Base-by-base conservation (phyloP, 352 stramenopile species). In the Phytopythium sindhum region DNA sequence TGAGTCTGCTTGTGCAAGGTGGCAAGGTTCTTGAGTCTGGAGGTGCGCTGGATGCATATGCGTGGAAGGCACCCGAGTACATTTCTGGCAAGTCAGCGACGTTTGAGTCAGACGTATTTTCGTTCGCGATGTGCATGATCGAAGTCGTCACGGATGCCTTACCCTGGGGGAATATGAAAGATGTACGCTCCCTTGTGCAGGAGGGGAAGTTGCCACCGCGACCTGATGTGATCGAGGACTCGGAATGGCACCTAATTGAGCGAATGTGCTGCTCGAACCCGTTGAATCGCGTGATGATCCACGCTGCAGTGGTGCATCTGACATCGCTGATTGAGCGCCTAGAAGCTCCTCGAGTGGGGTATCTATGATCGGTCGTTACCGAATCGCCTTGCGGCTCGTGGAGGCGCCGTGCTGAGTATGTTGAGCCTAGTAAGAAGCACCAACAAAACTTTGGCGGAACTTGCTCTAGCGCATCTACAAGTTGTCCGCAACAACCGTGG, bases 101-200 rank as follows among this genome's bases (percentile, higher is more conserved):
- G 0, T 67, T 65, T 26, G 67, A 61, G 31, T 78, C 72, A 26
- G 77, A 80, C 44, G 65, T 82, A 7, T 80, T 75, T 28, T 68
- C 61, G 9, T 73, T 82, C 17, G 72, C 63, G 5, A 82, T 82
- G 74, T 77, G 69, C 28, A 72, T 72, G 4, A 8, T 35, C 31
- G 31, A 35, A 8, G 31, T 35, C 31, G 31, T 78, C 5, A 78
- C 54, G 50, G 64, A 59, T 2, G 47, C 67, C 4, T 26, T 68
- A 33, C 74, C 72, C 0, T 80, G 67, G 69, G 59, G 63, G 0
- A 50, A 26, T 3, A 6, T 5, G 14, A 4, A 50, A 6, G 2
- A 11, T 12, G n/a, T n/a, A n/a, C n/a, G n/a, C n/a, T n/a, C n/a
- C n/a, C n/a, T n/a, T n/a, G n/a, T n/a, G n/a, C n/a, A n/a, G n/a